These are phyloP conservation scores for Botryotinia narcissicola DNA, from an alignment of 2,329 filamentous ascomycete genomes.

Conservation along the genomic window DNA sequence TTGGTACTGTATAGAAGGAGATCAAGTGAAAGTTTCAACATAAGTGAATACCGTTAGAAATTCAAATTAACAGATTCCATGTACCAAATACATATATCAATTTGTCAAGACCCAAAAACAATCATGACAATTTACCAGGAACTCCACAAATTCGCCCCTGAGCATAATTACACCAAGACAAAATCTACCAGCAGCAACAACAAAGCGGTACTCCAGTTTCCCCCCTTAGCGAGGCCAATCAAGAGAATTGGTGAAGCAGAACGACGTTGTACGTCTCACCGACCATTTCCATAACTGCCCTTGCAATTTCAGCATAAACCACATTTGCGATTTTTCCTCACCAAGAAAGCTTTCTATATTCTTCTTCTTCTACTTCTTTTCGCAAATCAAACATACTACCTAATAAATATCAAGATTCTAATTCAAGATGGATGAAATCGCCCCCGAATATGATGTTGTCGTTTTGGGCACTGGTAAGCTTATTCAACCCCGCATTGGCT, in stretches of 20 bases:
- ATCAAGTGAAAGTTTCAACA: neutral
- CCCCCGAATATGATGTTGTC: constrained; percentile 97
- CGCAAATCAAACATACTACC: neutral
- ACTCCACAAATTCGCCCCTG: constrained; percentile 21
- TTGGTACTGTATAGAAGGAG: neutral
- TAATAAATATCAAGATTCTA: constrained; percentile 36
- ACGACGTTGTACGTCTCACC: constrained; percentile 27
- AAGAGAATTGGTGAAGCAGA: constrained; percentile 20
- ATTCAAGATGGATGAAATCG: constrained; percentile 86
- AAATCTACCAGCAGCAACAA: constrained; percentile 31
- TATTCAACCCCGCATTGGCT: constrained; percentile 40
- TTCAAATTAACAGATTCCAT: neutral
- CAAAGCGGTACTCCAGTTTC: constrained; percentile 27
- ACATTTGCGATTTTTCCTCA: constrained; percentile 23
- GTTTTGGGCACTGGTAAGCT: constrained; percentile 91
- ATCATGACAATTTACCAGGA: constrained; percentile 3
- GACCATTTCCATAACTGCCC: constrained; percentile 25
- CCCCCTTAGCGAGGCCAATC: constrained; percentile 35
- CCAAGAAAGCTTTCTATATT: constrained; percentile 11
- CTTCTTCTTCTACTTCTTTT: constrained; percentile 12
- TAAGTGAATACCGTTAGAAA: neutral
- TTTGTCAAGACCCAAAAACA: constrained; percentile 10
- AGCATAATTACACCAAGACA: constrained; percentile 22
- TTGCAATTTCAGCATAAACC: constrained; percentile 19
- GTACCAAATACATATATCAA: constrained; percentile 7